Conservation (phyloP, 306 rosid genomes). For the Cyamopsis tetragonoloba region DNA sequence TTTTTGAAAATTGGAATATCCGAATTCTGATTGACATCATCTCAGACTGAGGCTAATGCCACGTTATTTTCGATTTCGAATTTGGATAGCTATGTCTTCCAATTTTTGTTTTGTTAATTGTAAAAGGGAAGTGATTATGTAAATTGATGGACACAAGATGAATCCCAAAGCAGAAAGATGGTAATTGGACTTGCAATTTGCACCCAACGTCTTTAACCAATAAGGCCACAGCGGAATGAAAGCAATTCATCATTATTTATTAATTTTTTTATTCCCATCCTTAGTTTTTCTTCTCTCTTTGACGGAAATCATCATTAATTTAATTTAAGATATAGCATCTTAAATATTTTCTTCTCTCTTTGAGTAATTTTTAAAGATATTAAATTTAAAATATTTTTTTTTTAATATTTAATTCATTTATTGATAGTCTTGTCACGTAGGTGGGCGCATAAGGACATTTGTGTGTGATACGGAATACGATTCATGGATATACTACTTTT, state of each 20-base stretch:
- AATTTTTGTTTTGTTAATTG: conserved; percentile 10
- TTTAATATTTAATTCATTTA: too few species aligned
- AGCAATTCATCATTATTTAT: background rate
- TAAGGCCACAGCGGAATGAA: background rate
- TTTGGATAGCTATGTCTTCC: background rate
- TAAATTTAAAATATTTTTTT: too few species aligned
- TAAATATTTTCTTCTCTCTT: too few species aligned
- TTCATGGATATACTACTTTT: too few species aligned
- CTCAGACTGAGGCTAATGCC: background rate
- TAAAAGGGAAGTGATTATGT: background rate
- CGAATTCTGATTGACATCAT: background rate
- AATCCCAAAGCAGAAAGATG: background rate
- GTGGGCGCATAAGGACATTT: too few species aligned
- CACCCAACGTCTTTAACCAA: background rate
- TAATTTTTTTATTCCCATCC: too few species aligned
- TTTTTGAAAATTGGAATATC: background rate
- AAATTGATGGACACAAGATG: background rate
- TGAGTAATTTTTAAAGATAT: too few species aligned
- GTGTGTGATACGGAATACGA: too few species aligned
- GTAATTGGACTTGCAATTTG: background rate
- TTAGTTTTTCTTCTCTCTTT: too few species aligned
- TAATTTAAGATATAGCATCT: too few species aligned
- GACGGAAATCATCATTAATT: too few species aligned
- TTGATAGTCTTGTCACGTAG: too few species aligned
- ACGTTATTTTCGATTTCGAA: background rate